Evolutionary conservation across 176 grass and related monocot genomes (phyloP).

Genomic region (Cenchrus fungigraminus): DNA sequence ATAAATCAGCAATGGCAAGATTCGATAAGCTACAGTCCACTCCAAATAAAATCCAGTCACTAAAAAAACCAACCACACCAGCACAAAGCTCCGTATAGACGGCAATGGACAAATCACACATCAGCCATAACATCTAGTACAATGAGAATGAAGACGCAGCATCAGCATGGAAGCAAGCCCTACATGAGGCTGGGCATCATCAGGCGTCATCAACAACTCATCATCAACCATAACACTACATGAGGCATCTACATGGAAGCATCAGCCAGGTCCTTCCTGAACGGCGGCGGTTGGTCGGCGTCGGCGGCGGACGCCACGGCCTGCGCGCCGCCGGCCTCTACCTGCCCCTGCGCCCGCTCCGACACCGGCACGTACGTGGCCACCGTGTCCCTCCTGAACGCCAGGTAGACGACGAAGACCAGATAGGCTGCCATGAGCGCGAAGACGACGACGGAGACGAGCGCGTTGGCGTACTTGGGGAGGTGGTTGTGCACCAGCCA

Average conservation of each 20-base stretch:
- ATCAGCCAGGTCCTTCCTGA: constrained; percentile 52
- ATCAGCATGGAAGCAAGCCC: neutral
- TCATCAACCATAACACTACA: neutral
- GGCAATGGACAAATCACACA: neutral
- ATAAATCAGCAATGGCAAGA: neutral
- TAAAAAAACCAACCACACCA: neutral
- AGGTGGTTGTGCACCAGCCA: constrained; percentile 59
- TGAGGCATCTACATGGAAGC: constrained; percentile 19
- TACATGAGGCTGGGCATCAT: neutral
- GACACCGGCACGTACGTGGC: constrained; percentile 40
- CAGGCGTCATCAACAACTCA: too few relatives aligned
- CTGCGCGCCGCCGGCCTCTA: constrained; percentile 24
- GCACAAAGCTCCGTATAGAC: neutral
- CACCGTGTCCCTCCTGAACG: constrained; percentile 60
- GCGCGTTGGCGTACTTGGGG: constrained; percentile 43
- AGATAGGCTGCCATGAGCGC: constrained; percentile 54
- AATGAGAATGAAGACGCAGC: neutral
- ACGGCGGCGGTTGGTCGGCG: constrained; percentile 37
- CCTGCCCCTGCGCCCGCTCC: constrained; percentile 39
- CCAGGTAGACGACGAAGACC: constrained; percentile 52
- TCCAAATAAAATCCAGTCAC: neutral
- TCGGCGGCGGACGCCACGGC: neutral
- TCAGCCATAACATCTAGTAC: neutral
- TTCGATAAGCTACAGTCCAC: neutral
- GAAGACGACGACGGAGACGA: constrained; percentile 41